These are phyloP conservation scores for Agaricus subrufescens DNA, from an alignment of 768 basidiomycete species.

Conservation along the genomic window DNA sequence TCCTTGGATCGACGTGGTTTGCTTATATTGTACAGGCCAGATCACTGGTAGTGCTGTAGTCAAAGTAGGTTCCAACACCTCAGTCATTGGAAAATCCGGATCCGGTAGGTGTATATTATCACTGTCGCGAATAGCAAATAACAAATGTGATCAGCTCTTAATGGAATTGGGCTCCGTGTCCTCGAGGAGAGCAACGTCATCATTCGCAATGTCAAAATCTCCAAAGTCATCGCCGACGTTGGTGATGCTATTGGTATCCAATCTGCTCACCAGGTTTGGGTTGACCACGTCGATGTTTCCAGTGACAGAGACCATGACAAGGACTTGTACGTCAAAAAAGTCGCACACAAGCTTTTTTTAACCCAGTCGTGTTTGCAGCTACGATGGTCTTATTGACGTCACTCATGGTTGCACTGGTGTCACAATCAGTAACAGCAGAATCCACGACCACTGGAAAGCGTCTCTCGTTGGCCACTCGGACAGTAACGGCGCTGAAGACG, in stretches of 20 bases:
- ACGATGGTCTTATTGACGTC: conserved; percentile 41
- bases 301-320: conserved; percentile 42
- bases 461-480: conserved; percentile 40
- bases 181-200: conserved; percentile 39
- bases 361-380: conserved; percentile 20
- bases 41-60: conserved; percentile 41
- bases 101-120: conserved; percentile 26
- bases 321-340: conserved; percentile 24
- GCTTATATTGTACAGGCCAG: conserved; percentile 22
- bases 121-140: neutral
- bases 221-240: conserved; percentile 39
- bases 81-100: conserved; percentile 34
- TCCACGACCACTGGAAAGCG: conserved; percentile 42
- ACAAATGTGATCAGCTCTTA: conserved; percentile 26
- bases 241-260: conserved; percentile 45
- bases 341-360: neutral
- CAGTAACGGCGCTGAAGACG: conserved; percentile 30
- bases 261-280: conserved; percentile 33
- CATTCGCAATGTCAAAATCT: conserved; percentile 45
- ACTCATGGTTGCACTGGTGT: conserved; percentile 40
- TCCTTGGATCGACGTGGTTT: neutral
- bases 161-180: conserved; percentile 42
- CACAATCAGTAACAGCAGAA: conserved; percentile 35
- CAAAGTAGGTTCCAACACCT: conserved; percentile 39
- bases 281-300: conserved; percentile 42